Conservation (phyloP, 495 filamentous ascomycete genomes). For the Penicillium arizonense region DNA sequence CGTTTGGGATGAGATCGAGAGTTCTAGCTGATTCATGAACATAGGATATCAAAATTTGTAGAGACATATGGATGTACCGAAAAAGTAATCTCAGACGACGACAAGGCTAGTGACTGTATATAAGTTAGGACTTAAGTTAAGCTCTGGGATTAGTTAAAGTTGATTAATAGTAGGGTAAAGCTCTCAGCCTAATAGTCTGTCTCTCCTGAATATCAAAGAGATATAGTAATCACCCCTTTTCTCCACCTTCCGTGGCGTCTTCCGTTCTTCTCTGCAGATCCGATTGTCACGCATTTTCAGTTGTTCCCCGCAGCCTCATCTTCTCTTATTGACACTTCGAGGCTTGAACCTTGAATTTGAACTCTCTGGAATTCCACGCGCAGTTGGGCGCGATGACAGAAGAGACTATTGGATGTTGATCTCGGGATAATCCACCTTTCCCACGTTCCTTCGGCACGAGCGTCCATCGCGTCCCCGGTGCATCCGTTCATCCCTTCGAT, state of each 20-base stretch:
- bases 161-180: too few relatives aligned
- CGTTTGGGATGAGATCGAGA: too few relatives aligned
- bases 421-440: conserved; percentile 24
- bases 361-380: background rate
- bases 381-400: conserved; percentile 29
- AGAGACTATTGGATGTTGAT: conserved; percentile 36
- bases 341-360: conserved; percentile 20
- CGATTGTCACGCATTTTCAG: conserved; percentile 15
- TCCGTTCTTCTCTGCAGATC: conserved; percentile 16
- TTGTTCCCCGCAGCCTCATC: conserved; percentile 23
- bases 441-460: conserved; percentile 35
- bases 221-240: background rate
- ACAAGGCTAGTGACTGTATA: too few relatives aligned
- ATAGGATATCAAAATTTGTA: too few relatives aligned
- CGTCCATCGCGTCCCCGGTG: conserved; percentile 20
- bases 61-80: too few relatives aligned
- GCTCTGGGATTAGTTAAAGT: too few relatives aligned
- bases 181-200: too few relatives aligned
- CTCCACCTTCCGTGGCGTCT: background rate
- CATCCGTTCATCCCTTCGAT: conserved; percentile 16
- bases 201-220: too few relatives aligned
- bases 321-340: conserved; percentile 4
- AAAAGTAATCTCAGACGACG: too few relatives aligned
- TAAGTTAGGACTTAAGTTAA: too few relatives aligned
- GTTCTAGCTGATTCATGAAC: too few relatives aligned